Conservation (phyloP, 2,329 filamentous ascomycete genomes). For the Aspergillus sp. region DNA sequence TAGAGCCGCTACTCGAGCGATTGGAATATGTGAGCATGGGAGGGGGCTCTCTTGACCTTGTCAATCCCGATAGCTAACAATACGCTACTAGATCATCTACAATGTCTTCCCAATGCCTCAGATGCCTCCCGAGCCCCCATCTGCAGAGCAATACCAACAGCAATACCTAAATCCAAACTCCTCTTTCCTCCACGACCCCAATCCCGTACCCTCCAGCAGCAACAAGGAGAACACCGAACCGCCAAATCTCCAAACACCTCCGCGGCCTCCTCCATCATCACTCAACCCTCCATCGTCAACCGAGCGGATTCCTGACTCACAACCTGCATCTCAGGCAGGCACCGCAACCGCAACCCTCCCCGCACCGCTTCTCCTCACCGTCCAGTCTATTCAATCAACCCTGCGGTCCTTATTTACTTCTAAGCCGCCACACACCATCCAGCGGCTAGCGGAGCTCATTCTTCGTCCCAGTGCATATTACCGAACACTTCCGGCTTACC, state of each 20-base stretch:
- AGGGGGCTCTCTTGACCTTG: background rate
- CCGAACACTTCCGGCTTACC: conserved; percentile 75
- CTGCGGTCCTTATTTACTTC: conserved; percentile 66
- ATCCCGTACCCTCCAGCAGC: conserved; percentile 30
- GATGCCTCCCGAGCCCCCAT: conserved; percentile 45
- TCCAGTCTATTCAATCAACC: conserved; percentile 59
- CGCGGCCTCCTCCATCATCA: conserved; percentile 39
- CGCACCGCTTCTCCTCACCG: conserved; percentile 61
- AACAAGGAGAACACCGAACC: conserved; percentile 40
- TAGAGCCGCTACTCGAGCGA: conserved; percentile 64
- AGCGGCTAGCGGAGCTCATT: conserved; percentile 85
- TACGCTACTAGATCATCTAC: conserved; percentile 63
- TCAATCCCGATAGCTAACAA: background rate
- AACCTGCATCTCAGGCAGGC: conserved; percentile 44
- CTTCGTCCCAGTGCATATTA: conserved; percentile 77
- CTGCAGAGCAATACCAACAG: conserved; percentile 28
- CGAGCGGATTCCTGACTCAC: conserved; percentile 44
- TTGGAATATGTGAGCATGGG: conserved; percentile 60
- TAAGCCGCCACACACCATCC: conserved; percentile 86
- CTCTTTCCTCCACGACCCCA: conserved; percentile 29
- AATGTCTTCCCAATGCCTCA: conserved; percentile 73
- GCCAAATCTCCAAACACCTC: conserved; percentile 29
- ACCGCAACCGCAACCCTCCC: conserved; percentile 56
- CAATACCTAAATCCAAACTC: conserved; percentile 21
- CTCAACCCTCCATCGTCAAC: conserved; percentile 37